Evolutionary conservation across 768 basidiomycete genomes (phyloP).

Genomic region (Xerocomellus dryophilus): DNA sequence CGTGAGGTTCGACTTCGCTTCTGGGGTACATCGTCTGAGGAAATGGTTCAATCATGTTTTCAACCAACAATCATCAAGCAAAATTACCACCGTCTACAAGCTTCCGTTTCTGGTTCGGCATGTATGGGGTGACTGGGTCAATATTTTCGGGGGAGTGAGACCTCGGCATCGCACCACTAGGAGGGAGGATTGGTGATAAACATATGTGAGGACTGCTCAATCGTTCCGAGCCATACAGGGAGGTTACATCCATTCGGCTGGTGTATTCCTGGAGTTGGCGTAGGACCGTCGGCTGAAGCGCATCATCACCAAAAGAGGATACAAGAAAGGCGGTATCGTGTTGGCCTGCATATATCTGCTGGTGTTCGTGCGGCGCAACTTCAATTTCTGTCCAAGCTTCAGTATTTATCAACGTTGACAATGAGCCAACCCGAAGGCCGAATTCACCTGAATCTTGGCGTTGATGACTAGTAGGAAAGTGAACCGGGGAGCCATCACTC

Average conservation of each 20-base stretch:
- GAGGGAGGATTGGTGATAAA: background rate
- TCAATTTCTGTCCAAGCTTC: background rate
- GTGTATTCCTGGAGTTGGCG: slow-evolving; percentile 19
- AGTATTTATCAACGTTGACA: background rate
- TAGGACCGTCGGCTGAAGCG: slow-evolving; percentile 5
- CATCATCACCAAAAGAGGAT: background rate
- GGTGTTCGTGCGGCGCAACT: background rate
- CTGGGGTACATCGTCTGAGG: slow-evolving; percentile 16
- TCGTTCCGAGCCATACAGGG: background rate
- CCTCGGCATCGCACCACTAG: background rate
- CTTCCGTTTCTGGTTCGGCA: slow-evolving; percentile 11
- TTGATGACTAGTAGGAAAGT: background rate
- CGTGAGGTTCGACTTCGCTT: slow-evolving; percentile 24
- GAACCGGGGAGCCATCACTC: slow-evolving; percentile 3
- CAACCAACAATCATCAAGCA: background rate
- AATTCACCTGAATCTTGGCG: slow-evolving; percentile 9
- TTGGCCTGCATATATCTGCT: background rate
- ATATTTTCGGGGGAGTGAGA: background rate
- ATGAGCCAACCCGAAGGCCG: slow-evolving; percentile 24
- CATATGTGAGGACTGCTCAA: background rate
- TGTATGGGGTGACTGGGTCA: background rate
- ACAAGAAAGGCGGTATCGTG: slow-evolving; percentile 12
- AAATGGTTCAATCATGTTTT: slow-evolving; percentile 6
- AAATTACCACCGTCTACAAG: slow-evolving; percentile 4
- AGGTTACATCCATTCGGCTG: slow-evolving; percentile 2